These are phyloP conservation scores for Purpureocillium lavendulum DNA, from an alignment of 2,329 filamentous ascomycete genomes.

Conservation along the genomic window DNA sequence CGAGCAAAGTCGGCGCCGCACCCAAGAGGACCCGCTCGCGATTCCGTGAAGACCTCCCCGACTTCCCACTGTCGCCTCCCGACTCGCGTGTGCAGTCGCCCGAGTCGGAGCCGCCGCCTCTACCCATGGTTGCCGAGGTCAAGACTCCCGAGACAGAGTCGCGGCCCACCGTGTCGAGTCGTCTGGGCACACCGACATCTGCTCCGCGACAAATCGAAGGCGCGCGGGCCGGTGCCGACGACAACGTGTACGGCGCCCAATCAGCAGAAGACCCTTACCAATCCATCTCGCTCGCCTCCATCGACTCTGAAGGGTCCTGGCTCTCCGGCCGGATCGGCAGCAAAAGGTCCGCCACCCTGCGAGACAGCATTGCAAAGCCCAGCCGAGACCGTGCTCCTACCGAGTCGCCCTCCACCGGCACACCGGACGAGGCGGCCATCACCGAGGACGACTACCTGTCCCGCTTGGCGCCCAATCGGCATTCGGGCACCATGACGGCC, in stretches of 20 bases:
- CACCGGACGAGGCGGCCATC: conserved; percentile 56
- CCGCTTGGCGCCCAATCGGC: conserved; percentile 25
- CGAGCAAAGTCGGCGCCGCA: conserved; percentile 32
- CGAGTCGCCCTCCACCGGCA: conserved; percentile 29
- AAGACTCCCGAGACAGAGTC: conserved; percentile 15
- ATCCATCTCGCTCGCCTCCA: conserved; percentile 82
- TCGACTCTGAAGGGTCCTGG: conserved; percentile 95
- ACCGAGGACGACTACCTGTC: conserved; percentile 68
- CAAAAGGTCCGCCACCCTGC: conserved; percentile 36
- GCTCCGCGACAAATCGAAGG: conserved; percentile 29
- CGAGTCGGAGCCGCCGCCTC: conserved; percentile 43
- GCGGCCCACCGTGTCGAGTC: conserved; percentile 17
- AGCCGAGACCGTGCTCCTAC: conserved; percentile 25
- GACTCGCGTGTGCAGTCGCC: conserved; percentile 75
- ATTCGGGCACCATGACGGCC: conserved; percentile 15
- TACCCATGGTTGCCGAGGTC: conserved; percentile 23
- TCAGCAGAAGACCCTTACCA: conserved; percentile 57
- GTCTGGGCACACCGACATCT: conserved; percentile 39
- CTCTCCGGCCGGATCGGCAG: conserved; percentile 65
- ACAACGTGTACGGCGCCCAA: conserved; percentile 13
- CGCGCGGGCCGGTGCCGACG: conserved; percentile 9
- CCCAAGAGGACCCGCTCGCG: conserved; percentile 80
- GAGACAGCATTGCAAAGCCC: conserved; percentile 26
- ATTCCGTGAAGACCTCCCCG: conserved; percentile 86
- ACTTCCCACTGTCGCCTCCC: conserved; percentile 77